These are phyloP conservation scores for Pseudogymnoascus sp. DNA, from an alignment of 2,329 filamentous ascomycete genomes.

Conservation along the genomic window DNA sequence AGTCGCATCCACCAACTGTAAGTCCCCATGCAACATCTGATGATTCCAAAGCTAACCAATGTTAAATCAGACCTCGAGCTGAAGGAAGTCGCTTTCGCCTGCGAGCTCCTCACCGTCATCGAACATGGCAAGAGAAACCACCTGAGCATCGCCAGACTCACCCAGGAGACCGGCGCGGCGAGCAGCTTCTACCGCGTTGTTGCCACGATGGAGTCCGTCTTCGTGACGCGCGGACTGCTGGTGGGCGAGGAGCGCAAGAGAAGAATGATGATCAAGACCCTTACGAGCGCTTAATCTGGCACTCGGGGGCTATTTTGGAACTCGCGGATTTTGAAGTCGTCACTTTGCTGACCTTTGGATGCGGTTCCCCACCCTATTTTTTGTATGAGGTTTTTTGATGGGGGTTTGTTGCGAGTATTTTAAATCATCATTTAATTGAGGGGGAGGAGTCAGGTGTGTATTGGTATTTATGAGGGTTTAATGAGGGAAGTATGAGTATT, in stretches of 20 bases:
- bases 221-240: constrained; percentile 58
- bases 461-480: background rate
- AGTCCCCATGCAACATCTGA: constrained; percentile 32
- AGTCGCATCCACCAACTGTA: constrained; percentile 72
- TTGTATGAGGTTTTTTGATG: constrained; percentile 2
- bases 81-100: constrained; percentile 81
- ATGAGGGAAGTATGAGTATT: background rate
- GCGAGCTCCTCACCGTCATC: constrained; percentile 81
- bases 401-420: background rate
- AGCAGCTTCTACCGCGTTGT: constrained; percentile 82
- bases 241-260: constrained; percentile 60
- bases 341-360: constrained; percentile 2
- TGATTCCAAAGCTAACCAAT: constrained; percentile 14
- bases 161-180: constrained; percentile 84
- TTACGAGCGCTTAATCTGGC: constrained; percentile 25
- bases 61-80: constrained; percentile 60
- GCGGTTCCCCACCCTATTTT: background rate
- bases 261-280: constrained; percentile 67
- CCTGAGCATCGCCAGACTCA: constrained; percentile 76
- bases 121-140: constrained; percentile 73
- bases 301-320: constrained; percentile 3
- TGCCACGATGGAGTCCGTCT: constrained; percentile 64
- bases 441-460: background rate
- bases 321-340: constrained; percentile 2
- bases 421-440: background rate